These are phyloP conservation scores for Arthrinium puccinioides DNA, from an alignment of 2,329 filamentous ascomycete species.

Conservation along the genomic window DNA sequence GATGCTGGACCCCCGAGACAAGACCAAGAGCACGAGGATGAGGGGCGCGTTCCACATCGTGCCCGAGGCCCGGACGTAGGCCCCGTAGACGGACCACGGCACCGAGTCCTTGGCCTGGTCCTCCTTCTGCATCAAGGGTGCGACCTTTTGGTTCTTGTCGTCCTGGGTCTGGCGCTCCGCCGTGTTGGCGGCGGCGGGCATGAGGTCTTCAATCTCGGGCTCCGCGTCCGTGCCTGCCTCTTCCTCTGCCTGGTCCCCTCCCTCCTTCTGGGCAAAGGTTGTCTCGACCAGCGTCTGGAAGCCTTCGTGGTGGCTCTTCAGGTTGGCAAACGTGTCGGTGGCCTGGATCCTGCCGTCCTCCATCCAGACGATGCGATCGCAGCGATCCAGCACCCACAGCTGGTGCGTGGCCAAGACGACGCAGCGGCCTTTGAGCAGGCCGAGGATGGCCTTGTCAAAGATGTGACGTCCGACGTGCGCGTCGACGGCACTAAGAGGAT, in stretches of 20 bases:
- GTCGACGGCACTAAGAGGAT: constrained; percentile 61
- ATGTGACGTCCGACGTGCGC: constrained; percentile 66
- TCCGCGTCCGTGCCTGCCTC: constrained; percentile 39
- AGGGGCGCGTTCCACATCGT: constrained; percentile 61
- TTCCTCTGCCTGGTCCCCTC: constrained; percentile 43
- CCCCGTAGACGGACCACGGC: constrained; percentile 69
- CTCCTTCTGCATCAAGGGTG: constrained; percentile 60
- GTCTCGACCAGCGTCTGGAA: constrained; percentile 83
- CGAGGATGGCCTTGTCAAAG: constrained; percentile 89
- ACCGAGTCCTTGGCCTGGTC: constrained; percentile 68
- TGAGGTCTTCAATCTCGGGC: constrained; percentile 26
- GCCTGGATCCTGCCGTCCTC: constrained; percentile 76
- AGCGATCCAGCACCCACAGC: constrained; percentile 81
- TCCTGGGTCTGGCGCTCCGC: constrained; percentile 16
- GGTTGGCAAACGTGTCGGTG: constrained; percentile 79
- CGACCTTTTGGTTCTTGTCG: constrained; percentile 51
- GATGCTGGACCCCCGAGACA: constrained; percentile 79
- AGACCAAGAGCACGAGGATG: constrained; percentile 51
- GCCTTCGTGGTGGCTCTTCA: constrained; percentile 69
- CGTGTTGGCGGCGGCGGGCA: no score
- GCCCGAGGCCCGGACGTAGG: constrained; percentile 71
- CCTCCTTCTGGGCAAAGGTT: constrained; percentile 63
- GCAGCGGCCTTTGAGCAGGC: constrained; percentile 80
- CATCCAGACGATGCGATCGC: constrained; percentile 90
- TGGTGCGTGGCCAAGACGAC: constrained; percentile 89